phyloP scores from a whole-genome alignment of 2,329 filamentous ascomycete genomes.

The Stenocarpella maydis region DNA sequence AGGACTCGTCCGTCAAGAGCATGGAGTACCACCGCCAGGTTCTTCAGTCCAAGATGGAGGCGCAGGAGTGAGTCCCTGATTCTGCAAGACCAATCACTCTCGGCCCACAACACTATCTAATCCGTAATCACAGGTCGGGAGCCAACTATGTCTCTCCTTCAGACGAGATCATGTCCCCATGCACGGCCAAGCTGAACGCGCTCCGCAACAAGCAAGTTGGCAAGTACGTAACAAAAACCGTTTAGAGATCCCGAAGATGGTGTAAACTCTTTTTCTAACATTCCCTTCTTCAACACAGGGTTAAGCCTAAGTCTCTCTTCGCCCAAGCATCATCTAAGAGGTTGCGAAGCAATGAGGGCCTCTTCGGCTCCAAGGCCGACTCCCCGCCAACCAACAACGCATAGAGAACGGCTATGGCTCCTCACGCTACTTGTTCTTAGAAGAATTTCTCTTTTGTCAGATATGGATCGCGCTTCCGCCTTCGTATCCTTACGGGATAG shows the following conservation, averaged over 20 bases:
- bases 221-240: slow-evolving; percentile 66
- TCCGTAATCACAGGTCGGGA: slow-evolving; percentile 19
- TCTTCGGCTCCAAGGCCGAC: slow-evolving; percentile 44
- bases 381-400: slow-evolving; percentile 25
- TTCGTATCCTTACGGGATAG: not conserved
- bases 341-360: slow-evolving; percentile 55
- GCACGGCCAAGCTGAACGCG: slow-evolving; percentile 81
- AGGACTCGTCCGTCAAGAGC: slow-evolving; percentile 59
- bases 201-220: slow-evolving; percentile 81
- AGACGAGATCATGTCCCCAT: slow-evolving; percentile 89
- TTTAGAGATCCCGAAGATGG: not conserved
- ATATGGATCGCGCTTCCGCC: not conserved
- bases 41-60: slow-evolving; percentile 75
- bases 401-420: not conserved
- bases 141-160: slow-evolving; percentile 77
- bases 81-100: not conserved
- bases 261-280: not conserved
- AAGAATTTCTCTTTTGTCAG: slow-evolving; percentile 31
- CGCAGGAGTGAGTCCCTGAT: slow-evolving; percentile 46
- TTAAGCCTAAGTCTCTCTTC: slow-evolving; percentile 74
- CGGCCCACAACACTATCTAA: not conserved
- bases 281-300: slow-evolving; percentile 48
- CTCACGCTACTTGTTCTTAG: not conserved
- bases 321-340: slow-evolving; percentile 72
- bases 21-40: slow-evolving; percentile 83